Percentiles rank a stretch among this genome's conserved stretches.
phyloP scores from a whole-genome alignment of 495 filamentous ascomycete species.

The Massariosphaeria phaeospora region DNA sequence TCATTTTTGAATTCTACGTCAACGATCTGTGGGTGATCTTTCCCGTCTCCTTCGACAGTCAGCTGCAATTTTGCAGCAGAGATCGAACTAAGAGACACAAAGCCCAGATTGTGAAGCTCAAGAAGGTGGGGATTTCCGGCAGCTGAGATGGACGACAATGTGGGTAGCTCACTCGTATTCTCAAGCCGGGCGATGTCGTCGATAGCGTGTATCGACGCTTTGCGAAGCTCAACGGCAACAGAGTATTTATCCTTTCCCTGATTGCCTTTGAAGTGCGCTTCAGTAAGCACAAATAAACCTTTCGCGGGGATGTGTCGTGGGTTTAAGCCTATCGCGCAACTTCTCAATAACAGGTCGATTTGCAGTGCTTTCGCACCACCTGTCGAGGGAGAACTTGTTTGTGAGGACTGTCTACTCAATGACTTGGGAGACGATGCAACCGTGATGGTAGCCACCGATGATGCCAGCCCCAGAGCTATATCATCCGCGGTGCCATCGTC shows the following conservation, averaged over 20 bases:
- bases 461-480: conserved; percentile 67
- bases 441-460: conserved; percentile 72
- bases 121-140: conserved; percentile 57
- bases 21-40: conserved; percentile 52
- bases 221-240: conserved; percentile 63
- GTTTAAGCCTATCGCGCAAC: conserved; percentile 81
- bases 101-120: conserved; percentile 65
- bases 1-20: conserved; percentile 80
- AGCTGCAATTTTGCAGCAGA: conserved; percentile 68
- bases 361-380: conserved; percentile 50
- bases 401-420: conserved; percentile 28
- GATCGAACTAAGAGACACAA: conserved; percentile 76
- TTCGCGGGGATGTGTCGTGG: conserved; percentile 71
- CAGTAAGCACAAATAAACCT: conserved; percentile 68
- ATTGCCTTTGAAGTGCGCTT: conserved; percentile 60
- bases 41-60: conserved; percentile 49
- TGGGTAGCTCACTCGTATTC: background rate
- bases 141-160: conserved; percentile 26
- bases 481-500: conserved; percentile 61
- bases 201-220: conserved; percentile 75
- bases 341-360: conserved; percentile 66
- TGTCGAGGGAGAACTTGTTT: conserved; percentile 34
- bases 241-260: conserved; percentile 58
- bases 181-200: conserved; percentile 61
- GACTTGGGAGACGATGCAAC: conserved; percentile 42